Evolutionary conservation across 768 basidiomycete species (phyloP), one percentile per base, ranked within the genome.

Genomic region (Suillus bovinus): DNA sequence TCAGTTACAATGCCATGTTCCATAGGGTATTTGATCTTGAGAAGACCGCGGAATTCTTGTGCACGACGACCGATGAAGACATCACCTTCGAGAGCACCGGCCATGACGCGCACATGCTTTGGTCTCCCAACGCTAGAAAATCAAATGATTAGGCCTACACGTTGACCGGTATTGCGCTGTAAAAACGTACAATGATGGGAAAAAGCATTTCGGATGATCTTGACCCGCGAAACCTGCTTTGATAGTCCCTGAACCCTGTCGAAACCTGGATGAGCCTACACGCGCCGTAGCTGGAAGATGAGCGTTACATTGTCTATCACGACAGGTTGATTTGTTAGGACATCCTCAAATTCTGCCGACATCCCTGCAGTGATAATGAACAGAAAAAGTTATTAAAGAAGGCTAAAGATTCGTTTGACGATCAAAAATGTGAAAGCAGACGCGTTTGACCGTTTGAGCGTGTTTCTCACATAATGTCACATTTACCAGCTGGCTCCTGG

Each of bases 11-110:
- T 95, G 14, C 97, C 97, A 75, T 99, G 97, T 74, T 96, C 94
- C 89, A 99, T 98, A 31, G 97, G 97, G 73, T 99, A 99, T 76
- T 96, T 96, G 70, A 99, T 96, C 83, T 96, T 96, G 68, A 99
- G 81, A 67, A 99, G 80, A 11, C 97, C 97, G 59, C 97, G 83
- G 67, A 94, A 91, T 71, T 99, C 97, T 77, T 99, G 96, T 20
- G 97, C 97, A 67, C 89, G 87, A 70, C 91, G 83, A 3, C 97
- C 97, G 62, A 99, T 98, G 77, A 98, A 99, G 52, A 92, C 86
- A 72, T 99, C 96, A 3, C 95, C 95, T 75, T 99, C 96, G 47
- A 97, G 82, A 29, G 94, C 96, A 63, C 96, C 96, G 0, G 95
- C 95, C 95, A 99, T 97, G 69, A 99, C 93, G 70, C 95, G 88